A percentile compares a stretch with the other conserved stretches of the same genome.
phyloP scores from a whole-genome alignment of 2,329 filamentous ascomycete species.

The Epichloe coenophiala region DNA sequence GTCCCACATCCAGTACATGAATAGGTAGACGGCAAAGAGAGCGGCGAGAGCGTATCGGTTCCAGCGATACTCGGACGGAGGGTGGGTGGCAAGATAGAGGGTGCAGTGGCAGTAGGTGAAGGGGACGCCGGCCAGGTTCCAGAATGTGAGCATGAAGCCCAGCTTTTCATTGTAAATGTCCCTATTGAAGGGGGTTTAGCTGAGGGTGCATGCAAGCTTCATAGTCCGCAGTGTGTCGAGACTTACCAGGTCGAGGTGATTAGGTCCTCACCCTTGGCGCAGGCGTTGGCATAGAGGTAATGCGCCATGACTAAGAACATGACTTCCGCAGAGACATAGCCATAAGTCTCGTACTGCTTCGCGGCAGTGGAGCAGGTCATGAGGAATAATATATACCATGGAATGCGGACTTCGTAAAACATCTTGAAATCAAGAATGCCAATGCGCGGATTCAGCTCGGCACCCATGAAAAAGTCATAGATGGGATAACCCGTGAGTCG shows the following conservation, averaged over 20 bases:
- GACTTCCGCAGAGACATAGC: constrained; percentile 74
- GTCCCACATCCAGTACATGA: constrained; percentile 86
- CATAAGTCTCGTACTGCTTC: constrained; percentile 71
- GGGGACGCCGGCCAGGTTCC: constrained; percentile 86
- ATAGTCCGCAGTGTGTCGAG: too few relatives aligned
- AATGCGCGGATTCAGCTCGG: constrained; percentile 68
- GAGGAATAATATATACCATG: constrained; percentile 74
- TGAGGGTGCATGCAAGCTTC: too few relatives aligned
- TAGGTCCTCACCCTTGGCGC: constrained; percentile 81
- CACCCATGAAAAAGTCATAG: constrained; percentile 88
- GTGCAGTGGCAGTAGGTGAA: constrained; percentile 90
- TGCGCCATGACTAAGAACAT: constrained; percentile 77
- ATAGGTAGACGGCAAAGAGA: constrained; percentile 60
- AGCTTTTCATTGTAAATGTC: constrained; percentile 97
- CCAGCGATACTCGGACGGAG: constrained; percentile 65
- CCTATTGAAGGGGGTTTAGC: constrained; percentile 3
- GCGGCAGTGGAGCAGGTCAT: constrained; percentile 63
- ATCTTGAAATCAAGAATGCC: constrained; percentile 82
- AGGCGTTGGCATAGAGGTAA: constrained; percentile 84
- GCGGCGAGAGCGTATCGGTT: constrained; percentile 51
- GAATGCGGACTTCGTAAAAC: constrained; percentile 88
- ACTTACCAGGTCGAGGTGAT: constrained; percentile 63
- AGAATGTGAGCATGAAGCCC: constrained; percentile 97
- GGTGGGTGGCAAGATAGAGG: constrained; percentile 74
- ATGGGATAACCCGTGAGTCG: constrained; percentile 51